Percentiles rank a stretch among this genome's conserved stretches.
These are phyloP conservation scores for Hyaloperonospora brassicae DNA, from an alignment of 352 stramenopile genomes.

Conservation along the genomic window DNA sequence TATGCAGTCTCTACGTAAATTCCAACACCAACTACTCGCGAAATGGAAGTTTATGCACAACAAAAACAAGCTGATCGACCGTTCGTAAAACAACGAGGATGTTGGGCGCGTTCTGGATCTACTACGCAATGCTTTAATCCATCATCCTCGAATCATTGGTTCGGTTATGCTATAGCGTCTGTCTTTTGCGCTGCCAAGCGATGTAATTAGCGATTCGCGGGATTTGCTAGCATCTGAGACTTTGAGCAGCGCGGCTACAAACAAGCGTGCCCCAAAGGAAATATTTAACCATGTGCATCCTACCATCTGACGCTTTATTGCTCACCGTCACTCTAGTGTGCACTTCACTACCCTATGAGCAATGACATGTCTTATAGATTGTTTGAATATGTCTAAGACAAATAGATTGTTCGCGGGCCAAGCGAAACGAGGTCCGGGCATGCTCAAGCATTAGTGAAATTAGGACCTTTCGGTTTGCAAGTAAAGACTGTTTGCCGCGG, in stretches of 20 bases:
- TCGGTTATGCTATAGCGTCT: slow-evolving; percentile 65
- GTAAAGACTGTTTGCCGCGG: slow-evolving; percentile 35
- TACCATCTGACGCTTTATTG: slow-evolving; percentile 41
- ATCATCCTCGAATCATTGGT: slow-evolving; percentile 49
- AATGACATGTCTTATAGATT: slow-evolving; percentile 31
- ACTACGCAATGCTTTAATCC: slow-evolving; percentile 52
- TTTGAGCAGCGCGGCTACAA: slow-evolving; percentile 37
- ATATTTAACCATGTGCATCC: slow-evolving; percentile 47
- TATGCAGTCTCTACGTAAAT: slow-evolving; percentile 57
- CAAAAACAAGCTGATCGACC: slow-evolving; percentile 34
- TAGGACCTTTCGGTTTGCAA: slow-evolving; percentile 36
- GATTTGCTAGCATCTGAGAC: slow-evolving; percentile 41
- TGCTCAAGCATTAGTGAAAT: slow-evolving; percentile 31
- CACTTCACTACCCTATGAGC: slow-evolving; percentile 39
- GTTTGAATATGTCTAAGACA: slow-evolving; percentile 21
- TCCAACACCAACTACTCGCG: slow-evolving; percentile 19
- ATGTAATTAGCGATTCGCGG: slow-evolving; percentile 51
- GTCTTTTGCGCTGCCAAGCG: slow-evolving; percentile 54
- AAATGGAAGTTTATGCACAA: slow-evolving; percentile 27
- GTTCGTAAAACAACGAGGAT: slow-evolving; percentile 56
- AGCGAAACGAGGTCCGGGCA: slow-evolving; percentile 28
- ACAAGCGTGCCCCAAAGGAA: slow-evolving; percentile 25
- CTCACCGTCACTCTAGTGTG: slow-evolving; percentile 42
- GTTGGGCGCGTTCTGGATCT: slow-evolving; percentile 56
- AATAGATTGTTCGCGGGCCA: slow-evolving; percentile 23